A percentile compares a stretch with the other conserved stretches of the same genome.
These are phyloP conservation scores for Caryopteris hybrid DNA, from an alignment of 305 asterid species.

Conservation along the genomic window DNA sequence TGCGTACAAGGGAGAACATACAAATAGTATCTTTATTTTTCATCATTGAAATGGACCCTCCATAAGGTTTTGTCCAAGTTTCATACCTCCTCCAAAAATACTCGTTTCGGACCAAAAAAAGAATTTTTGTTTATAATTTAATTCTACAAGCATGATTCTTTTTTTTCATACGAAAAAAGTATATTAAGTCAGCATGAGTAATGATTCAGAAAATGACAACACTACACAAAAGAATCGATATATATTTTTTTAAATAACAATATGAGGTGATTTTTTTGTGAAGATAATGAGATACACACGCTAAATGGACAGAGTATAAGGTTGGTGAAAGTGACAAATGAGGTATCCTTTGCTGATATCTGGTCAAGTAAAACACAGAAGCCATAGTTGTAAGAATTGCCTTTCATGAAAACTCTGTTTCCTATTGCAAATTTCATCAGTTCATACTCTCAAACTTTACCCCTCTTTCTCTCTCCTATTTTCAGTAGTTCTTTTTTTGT, in stretches of 20 bases:
- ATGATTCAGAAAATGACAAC: constrained; percentile 23
- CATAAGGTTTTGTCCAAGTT: constrained; percentile 6
- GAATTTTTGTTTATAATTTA: too few relatives aligned
- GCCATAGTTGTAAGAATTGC: constrained; percentile 26
- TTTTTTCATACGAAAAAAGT: too few relatives aligned
- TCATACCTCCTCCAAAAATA: neutral
- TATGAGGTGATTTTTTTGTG: constrained; percentile 2
- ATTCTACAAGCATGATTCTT: too few relatives aligned
- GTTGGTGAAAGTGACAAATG: constrained; percentile 33
- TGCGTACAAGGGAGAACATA: constrained; percentile 15
- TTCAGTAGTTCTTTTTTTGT: constrained; percentile 2
- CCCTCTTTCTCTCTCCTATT: neutral
- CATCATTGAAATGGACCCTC: constrained; percentile 20
- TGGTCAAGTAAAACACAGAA: constrained; percentile 18
- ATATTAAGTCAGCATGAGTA: constrained; percentile 24
- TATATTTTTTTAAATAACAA: too few relatives aligned
- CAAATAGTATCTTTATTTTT: neutral
- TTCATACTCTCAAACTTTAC: constrained; percentile 3
- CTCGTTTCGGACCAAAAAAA: neutral
- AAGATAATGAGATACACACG: constrained; percentile 15
- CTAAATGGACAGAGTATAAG: constrained; percentile 2
- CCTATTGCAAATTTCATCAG: neutral
- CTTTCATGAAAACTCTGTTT: constrained; percentile 18
- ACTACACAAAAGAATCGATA: neutral
- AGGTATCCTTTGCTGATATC: constrained; percentile 21